A percentile compares a stretch with the other conserved stretches of the same genome.
phyloP scores from a whole-genome alignment of 2,329 filamentous ascomycete species.

The Pseudopyrenochaeta lycopersici region DNA sequence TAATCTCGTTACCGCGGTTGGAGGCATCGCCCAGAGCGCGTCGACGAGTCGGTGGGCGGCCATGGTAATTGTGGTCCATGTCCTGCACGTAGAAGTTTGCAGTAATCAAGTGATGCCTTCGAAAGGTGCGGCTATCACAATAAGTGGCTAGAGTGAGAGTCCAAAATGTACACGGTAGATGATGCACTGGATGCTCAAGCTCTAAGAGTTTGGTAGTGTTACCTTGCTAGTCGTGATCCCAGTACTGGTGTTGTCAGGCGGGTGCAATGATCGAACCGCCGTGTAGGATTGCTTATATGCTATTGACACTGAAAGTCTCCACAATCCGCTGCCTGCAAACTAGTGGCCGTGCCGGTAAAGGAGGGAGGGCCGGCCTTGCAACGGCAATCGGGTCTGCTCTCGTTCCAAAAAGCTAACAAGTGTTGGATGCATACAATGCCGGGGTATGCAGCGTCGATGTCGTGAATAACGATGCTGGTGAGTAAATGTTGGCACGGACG shows the following conservation, averaged over 20 bases:
- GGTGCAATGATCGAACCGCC: constrained; percentile 26
- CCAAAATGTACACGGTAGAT: constrained; percentile 35
- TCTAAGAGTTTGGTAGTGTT: constrained; percentile 25
- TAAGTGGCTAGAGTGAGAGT: constrained; percentile 20
- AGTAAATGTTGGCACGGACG: constrained; percentile 30
- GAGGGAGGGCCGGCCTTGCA: constrained; percentile 37
- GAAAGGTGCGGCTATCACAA: constrained; percentile 16
- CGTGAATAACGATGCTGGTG: constrained; percentile 5
- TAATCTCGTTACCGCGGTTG: constrained; percentile 41
- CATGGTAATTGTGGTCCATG: constrained; percentile 44
- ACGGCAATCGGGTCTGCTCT: constrained; percentile 32
- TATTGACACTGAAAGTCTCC: constrained; percentile 27
- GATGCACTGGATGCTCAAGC: constrained; percentile 25
- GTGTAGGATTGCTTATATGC: constrained; percentile 31
- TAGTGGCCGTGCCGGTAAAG: constrained; percentile 34
- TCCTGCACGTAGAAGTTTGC: constrained; percentile 7
- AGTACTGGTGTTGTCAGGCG: constrained; percentile 15
- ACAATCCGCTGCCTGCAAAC: constrained; percentile 24
- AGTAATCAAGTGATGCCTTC: constrained; percentile 15
- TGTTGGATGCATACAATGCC: constrained; percentile 43
- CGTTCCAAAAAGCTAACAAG: constrained; percentile 46
- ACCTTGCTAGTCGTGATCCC: constrained; percentile 20
- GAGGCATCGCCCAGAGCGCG: constrained; percentile 45
- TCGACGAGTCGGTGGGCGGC: constrained; percentile 43
- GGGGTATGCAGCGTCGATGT: constrained; percentile 18